Conservation (phyloP, 2,329 filamentous ascomycete genomes). For the Trichoderma sp. region DNA sequence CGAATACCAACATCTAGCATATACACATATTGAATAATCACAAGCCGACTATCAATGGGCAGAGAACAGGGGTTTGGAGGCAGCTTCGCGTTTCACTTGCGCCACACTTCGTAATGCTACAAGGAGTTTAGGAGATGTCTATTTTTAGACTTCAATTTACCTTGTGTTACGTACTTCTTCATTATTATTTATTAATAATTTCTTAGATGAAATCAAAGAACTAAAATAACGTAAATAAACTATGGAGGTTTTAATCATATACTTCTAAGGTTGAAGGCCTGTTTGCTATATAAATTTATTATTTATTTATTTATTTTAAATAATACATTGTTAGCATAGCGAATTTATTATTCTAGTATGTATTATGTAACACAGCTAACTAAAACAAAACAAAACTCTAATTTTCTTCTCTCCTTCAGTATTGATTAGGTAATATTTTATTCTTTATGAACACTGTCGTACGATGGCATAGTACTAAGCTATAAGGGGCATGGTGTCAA, state of each 20-base stretch:
- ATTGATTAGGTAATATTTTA: too few species aligned
- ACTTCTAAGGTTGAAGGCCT: neutral
- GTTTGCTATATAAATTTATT: neutral
- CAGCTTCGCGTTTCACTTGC: neutral
- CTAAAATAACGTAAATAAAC: neutral
- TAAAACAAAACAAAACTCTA: neutral
- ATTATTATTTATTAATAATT: neutral
- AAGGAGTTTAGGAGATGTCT: neutral
- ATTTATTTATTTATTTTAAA: neutral
- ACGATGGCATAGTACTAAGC: neutral
- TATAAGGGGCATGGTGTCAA: neutral
- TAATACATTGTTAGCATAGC: neutral
- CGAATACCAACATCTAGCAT: neutral
- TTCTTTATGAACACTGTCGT: neutral
- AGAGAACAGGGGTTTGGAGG: neutral
- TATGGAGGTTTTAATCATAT: neutral
- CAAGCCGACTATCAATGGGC: neutral
- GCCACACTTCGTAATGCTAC: neutral
- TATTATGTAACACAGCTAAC: neutral
- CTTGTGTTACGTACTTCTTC: neutral
- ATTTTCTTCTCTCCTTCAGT: neutral
- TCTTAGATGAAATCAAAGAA: neutral
- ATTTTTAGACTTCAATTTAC: neutral
- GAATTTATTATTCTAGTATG: neutral
- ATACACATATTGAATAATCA: neutral